A percentile compares a stretch with the other conserved stretches of the same genome.
These are phyloP conservation scores for Vitis rupestris DNA, from an alignment of 164 flowering plant genomes.

Conservation along the genomic window DNA sequence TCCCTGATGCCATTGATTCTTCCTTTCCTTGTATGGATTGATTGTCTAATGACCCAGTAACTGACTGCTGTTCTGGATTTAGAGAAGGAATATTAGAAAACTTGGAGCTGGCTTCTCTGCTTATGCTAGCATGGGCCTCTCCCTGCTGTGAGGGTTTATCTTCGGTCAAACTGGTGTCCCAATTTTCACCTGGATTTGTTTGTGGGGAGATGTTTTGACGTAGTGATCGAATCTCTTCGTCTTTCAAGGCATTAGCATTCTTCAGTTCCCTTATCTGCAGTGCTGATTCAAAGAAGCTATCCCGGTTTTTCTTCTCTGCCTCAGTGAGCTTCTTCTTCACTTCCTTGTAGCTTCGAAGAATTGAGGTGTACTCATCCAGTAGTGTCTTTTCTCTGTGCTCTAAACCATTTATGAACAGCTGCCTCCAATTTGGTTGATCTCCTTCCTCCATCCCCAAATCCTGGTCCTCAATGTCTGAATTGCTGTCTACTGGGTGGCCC, in stretches of 20 bases:
- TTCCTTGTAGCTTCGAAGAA: slow-evolving; percentile 54
- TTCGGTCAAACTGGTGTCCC: slow-evolving; percentile 1
- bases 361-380: slow-evolving; percentile 57
- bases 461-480: slow-evolving; percentile 12
- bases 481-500: slow-evolving; percentile 9
- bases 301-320: slow-evolving; percentile 54
- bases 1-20: background rate
- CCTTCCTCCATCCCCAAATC: slow-evolving; percentile 25
- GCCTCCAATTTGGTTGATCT: slow-evolving; percentile 50
- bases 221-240: slow-evolving; percentile 50
- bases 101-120: slow-evolving; percentile 4
- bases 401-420: slow-evolving; percentile 40
- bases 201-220: slow-evolving; percentile 29
- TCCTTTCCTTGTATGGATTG: slow-evolving; percentile 6
- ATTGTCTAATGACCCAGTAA: background rate
- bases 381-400: slow-evolving; percentile 66
- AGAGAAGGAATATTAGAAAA: slow-evolving; percentile 12
- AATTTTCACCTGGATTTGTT: slow-evolving; percentile 10
- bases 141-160: slow-evolving; percentile 4
- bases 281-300: slow-evolving; percentile 39
- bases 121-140: background rate
- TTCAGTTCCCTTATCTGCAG: slow-evolving; percentile 52
- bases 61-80: slow-evolving; percentile 8
- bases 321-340: slow-evolving; percentile 56
- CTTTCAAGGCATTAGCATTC: slow-evolving; percentile 44